Evolutionary conservation across 257 asterid species (phyloP).

Genomic region (Rubia yunnanensis): DNA sequence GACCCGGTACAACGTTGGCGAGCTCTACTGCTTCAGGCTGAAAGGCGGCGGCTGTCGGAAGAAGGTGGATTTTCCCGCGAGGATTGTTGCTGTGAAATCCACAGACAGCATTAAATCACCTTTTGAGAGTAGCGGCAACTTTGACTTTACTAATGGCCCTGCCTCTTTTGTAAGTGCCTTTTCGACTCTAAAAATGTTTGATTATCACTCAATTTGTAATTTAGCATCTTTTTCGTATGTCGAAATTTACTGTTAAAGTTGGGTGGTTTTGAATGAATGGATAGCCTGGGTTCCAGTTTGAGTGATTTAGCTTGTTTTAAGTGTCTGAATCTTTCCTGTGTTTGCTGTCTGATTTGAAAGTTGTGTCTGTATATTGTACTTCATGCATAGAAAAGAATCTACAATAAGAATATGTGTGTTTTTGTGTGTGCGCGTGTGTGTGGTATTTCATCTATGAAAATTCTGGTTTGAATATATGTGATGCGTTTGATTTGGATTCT

Average conservation of each 20-base stretch:
- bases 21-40: conserved; percentile 25
- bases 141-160: conserved; percentile 37
- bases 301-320: no score
- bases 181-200: neutral
- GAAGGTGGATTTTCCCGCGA: conserved; percentile 2
- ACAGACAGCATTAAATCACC: conserved; percentile 16
- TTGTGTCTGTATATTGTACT: no score
- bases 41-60: conserved; percentile 15
- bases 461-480: no score
- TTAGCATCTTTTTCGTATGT: neutral
- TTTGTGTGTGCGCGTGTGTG: no score
- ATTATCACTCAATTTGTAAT: neutral
- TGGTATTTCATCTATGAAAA: no score
- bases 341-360: no score
- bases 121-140: conserved; percentile 17
- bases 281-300: neutral
- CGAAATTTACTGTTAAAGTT: neutral
- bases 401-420: no score
- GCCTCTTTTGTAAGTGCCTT: conserved; percentile 34
- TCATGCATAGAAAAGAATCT: no score
- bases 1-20: conserved; percentile 18
- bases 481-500: no score
- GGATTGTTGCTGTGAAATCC: conserved; percentile 23
- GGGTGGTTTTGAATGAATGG: no score
- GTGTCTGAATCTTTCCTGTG: no score